Evolutionary conservation across 441 rosid species (phyloP).

Genomic region (Cnidoscolus chayamansa): DNA sequence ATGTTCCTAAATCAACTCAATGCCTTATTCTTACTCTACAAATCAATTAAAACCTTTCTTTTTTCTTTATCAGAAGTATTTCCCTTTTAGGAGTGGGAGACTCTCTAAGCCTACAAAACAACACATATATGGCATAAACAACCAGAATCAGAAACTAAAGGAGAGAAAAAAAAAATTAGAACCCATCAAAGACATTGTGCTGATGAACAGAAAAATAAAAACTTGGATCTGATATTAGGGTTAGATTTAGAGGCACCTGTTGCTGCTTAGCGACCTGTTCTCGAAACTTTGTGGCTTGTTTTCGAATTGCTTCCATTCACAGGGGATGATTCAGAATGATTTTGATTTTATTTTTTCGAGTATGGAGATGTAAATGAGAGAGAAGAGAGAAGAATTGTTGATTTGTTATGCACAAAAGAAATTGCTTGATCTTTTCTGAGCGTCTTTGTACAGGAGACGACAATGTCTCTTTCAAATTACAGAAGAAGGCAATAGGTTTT

Average conservation of each 20-base stretch:
- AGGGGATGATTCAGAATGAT: not conserved
- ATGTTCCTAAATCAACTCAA: not conserved
- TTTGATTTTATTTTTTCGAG: constrained; percentile 1
- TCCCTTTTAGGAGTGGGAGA: too few relatives aligned
- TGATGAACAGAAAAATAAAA: not conserved
- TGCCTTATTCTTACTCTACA: not conserved
- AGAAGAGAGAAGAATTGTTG: not conserved
- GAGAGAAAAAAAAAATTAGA: not conserved
- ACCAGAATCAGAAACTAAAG: not conserved
- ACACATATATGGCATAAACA: not conserved
- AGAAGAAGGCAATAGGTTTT: not conserved
- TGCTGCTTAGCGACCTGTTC: constrained; percentile 98
- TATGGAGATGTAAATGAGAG: not conserved
- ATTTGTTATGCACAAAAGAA: not conserved
- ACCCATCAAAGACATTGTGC: not conserved
- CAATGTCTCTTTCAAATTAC: constrained; percentile 5
- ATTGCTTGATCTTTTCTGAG: not conserved
- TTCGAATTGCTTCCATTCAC: constrained; percentile 84
- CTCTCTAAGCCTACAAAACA: not conserved
- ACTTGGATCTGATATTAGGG: constrained; percentile 19
- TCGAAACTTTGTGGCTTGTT: constrained; percentile 83
- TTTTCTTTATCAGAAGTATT: not conserved
- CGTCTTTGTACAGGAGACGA: constrained; percentile 2
- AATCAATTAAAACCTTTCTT: not conserved
- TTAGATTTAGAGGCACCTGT: constrained; percentile 45